Percentiles rank a stretch among this genome's conserved stretches.
Evolutionary conservation across 2,329 filamentous ascomycete species (phyloP).

Genomic region (Bipolaris sorokiniana): DNA sequence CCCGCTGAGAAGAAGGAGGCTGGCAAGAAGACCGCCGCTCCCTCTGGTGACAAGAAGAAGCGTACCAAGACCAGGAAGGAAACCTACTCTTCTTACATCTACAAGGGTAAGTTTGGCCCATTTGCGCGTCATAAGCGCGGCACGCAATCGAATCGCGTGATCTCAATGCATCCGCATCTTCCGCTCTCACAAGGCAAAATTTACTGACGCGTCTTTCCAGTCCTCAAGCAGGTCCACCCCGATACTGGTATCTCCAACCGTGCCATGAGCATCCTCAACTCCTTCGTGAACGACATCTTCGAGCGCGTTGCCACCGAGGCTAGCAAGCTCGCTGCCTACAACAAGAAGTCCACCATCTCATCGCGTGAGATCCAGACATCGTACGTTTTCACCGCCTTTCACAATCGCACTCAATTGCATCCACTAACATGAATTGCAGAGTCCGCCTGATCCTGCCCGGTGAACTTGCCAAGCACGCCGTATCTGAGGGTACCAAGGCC

Average conservation of each 20-base stretch:
- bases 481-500: conserved; percentile 99
- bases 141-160: neutral
- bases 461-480: conserved; percentile 99
- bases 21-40: conserved; percentile 96
- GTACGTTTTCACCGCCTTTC: conserved; percentile 52
- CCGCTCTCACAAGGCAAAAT: conserved; percentile 4
- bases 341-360: conserved; percentile 99
- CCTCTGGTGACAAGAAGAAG: conserved; percentile 99
- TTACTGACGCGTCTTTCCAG: conserved; percentile 60
- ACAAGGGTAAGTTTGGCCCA: conserved; percentile 78
- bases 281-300: conserved; percentile 99
- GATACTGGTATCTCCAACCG: conserved; percentile 99
- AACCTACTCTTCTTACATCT: conserved; percentile 99
- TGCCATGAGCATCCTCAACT: conserved; percentile 99
- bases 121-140: conserved; percentile 20
- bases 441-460: conserved; percentile 97
- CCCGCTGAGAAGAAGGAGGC: conserved; percentile 99
- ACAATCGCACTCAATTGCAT: neutral
- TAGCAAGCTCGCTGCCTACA: conserved; percentile 98
- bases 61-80: conserved; percentile 99
- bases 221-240: conserved; percentile 99
- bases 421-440: conserved; percentile 51
- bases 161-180: neutral
- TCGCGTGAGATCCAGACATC: conserved; percentile 99
- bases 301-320: conserved; percentile 99